These are phyloP conservation scores for Arachis hypogaea DNA, from an alignment of 306 rosid species.

Conservation along the genomic window DNA sequence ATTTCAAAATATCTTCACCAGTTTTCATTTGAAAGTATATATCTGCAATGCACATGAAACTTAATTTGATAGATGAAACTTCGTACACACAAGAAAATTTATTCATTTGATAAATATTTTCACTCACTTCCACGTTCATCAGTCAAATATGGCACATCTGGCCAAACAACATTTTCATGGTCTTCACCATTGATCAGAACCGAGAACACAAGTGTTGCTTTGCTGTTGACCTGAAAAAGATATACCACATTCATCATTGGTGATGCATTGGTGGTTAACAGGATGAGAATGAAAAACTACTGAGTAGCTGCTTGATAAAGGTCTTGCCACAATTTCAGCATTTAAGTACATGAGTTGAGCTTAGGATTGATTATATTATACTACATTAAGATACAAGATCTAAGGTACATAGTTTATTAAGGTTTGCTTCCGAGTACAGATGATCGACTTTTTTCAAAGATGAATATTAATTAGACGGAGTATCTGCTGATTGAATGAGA, in stretches of 20 bases:
- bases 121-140: slow-evolving; percentile 97
- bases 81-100: slow-evolving; percentile 32
- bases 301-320: slow-evolving; percentile 5
- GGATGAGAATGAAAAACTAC: slow-evolving; percentile 25
- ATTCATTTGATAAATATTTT: slow-evolving; percentile 16
- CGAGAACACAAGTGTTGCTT: slow-evolving; percentile 82
- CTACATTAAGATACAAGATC: slow-evolving; percentile 14
- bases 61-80: slow-evolving; percentile 38
- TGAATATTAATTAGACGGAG: slow-evolving; percentile 17
- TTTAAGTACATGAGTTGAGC: slow-evolving; percentile 23
- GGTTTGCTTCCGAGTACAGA: slow-evolving; percentile 6
- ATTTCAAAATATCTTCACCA: slow-evolving; percentile 68
- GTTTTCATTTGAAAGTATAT: slow-evolving; percentile 87
- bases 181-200: slow-evolving; percentile 68
- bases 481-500: slow-evolving; percentile 1
- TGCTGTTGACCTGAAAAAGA: slow-evolving; percentile 80
- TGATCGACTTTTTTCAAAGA: background rate
- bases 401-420: slow-evolving; percentile 27
- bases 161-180: slow-evolving; percentile 85
- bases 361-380: slow-evolving; percentile 7
- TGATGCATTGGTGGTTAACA: slow-evolving; percentile 34
- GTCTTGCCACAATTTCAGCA: slow-evolving; percentile 28
- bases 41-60: slow-evolving; percentile 58
- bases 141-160: slow-evolving; percentile 91
- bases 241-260: slow-evolving; percentile 48